Evolutionary conservation across 2,329 filamentous ascomycete species (phyloP).

Genomic region (Dactylonectria macrodidyma): DNA sequence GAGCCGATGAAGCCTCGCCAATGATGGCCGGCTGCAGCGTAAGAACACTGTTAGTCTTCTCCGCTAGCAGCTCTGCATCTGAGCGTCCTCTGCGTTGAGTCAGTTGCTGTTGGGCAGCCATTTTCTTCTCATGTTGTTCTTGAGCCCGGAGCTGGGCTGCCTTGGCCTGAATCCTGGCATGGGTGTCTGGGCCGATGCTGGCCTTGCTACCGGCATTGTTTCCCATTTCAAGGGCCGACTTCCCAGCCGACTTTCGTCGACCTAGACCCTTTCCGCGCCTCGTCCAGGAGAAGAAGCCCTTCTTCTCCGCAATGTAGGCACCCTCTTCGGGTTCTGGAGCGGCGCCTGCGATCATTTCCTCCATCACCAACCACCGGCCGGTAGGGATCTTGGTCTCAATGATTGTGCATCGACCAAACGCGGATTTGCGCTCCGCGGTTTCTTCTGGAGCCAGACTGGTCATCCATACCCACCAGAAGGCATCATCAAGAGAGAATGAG

Average conservation of each 20-base stretch:
- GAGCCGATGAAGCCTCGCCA: slow-evolving; percentile 89
- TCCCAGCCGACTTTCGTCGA: slow-evolving; percentile 80
- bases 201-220: slow-evolving; percentile 77
- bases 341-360: slow-evolving; percentile 96
- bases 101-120: slow-evolving; percentile 55
- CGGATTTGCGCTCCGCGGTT: slow-evolving; percentile 86
- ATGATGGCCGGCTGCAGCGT: slow-evolving; percentile 89
- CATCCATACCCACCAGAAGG: slow-evolving; percentile 99
- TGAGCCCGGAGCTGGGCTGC: slow-evolving; percentile 85
- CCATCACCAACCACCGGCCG: slow-evolving; percentile 93
- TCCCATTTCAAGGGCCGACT: slow-evolving; percentile 68
- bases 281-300: slow-evolving; percentile 91
- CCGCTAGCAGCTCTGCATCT: slow-evolving; percentile 70
- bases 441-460: slow-evolving; percentile 94
- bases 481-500: slow-evolving; percentile 88
- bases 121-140: slow-evolving; percentile 71
- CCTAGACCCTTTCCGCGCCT: slow-evolving; percentile 74
- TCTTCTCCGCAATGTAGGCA: slow-evolving; percentile 96
- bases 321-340: slow-evolving; percentile 87
- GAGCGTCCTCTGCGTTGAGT: slow-evolving; percentile 67
- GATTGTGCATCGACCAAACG: slow-evolving; percentile 93
- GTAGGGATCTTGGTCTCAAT: slow-evolving; percentile 88
- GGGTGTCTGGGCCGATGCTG: slow-evolving; percentile 90
- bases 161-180: slow-evolving; percentile 92
- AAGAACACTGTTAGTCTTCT: slow-evolving; percentile 90